Evolutionary conservation across 495 filamentous ascomycete species (phyloP), one percentile per base, ranked within the genome.

Genomic region (Aspergillus saccharolyticus): DNA sequence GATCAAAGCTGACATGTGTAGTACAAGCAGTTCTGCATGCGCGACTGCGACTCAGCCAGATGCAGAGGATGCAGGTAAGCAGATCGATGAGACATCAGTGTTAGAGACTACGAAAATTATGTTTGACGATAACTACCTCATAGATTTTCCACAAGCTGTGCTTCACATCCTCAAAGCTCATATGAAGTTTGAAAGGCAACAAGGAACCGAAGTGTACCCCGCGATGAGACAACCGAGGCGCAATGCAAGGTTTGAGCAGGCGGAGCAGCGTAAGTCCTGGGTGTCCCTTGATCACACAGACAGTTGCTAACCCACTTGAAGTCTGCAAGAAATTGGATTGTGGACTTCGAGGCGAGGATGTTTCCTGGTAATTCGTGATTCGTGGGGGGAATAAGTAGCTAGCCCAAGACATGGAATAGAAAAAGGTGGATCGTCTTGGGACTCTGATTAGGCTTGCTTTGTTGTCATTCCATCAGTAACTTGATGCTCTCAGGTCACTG

Each of bases 301-400:
- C 16, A 3, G 6, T 49, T 42, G 28, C 51, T 44, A 22, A 42
- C 39, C 21, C 9, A 39, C 22, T 43, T 0, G 54, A 28, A 74
- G 71, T 74, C 21, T 74, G 71, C 56, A 70, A 70, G 45, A 65
- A 71, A n/a, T 49, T 74, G 10, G 70, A 74, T 19, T 74, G 71
- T 45, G 43, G 42, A 20, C 33, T 17, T 30, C 25, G 28, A 42
- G 6, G 51, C 10, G 30, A 58, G 21, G 22, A 46, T 4, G 52
- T 62, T 28, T 48, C 55, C 22, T 62, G 59, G 59, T 61, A 43
- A 56, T 12, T 49, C 1, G n/a, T n/a, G n/a, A n/a, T n/a, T n/a
- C n/a, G 43, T 45, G 43, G 43, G 16, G 43, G 16, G 43, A n/a
- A 45, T 45, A n/a, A n/a, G n/a, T n/a, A n/a, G n/a, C n/a, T n/a